Percentiles rank a stretch among this genome's conserved stretches.
Conservation (phyloP, 1,139 yeast genomes). For the Blastobotrys petasosporus region DNA sequence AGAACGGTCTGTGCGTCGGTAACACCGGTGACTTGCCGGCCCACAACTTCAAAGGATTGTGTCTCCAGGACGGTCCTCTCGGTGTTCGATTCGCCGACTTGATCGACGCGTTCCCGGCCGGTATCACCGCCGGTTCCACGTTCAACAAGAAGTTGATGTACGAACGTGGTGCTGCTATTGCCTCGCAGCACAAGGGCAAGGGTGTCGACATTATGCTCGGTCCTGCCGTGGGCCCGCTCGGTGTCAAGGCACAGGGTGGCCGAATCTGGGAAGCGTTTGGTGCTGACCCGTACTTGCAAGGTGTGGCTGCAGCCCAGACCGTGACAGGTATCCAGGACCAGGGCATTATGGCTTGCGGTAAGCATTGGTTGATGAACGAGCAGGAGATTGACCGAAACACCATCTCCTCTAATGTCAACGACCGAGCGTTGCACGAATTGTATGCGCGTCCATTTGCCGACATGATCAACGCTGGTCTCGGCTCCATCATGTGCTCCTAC, state of each 20-base stretch:
- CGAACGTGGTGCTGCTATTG: slow-evolving; percentile 53
- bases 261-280: slow-evolving; percentile 66
- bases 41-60: slow-evolving; percentile 49
- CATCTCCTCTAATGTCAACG: slow-evolving; percentile 44
- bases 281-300: slow-evolving; percentile 58
- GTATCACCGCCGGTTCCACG: slow-evolving; percentile 53
- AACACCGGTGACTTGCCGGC: slow-evolving; percentile 58
- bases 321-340: slow-evolving; percentile 54
- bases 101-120: slow-evolving; percentile 54
- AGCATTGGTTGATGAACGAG: slow-evolving; percentile 56
- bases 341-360: slow-evolving; percentile 51
- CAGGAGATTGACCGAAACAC: slow-evolving; percentile 39
- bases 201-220: slow-evolving; percentile 58
- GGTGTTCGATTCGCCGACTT: slow-evolving; percentile 58
- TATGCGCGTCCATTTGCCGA: slow-evolving; percentile 66
- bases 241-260: slow-evolving; percentile 58
- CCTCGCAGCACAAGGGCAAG: slow-evolving; percentile 48
- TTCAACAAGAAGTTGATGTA: slow-evolving; percentile 50
- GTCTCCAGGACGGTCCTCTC: slow-evolving; percentile 61
- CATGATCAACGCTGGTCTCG: slow-evolving; percentile 56
- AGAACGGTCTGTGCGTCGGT: slow-evolving; percentile 59
- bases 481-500: slow-evolving; percentile 58
- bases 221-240: slow-evolving; percentile 64
- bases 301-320: slow-evolving; percentile 49
- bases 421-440: slow-evolving; percentile 57